Conservation (phyloP, 2,329 filamentous ascomycete genomes). For the Lasiodiplodia hormozganensis region DNA sequence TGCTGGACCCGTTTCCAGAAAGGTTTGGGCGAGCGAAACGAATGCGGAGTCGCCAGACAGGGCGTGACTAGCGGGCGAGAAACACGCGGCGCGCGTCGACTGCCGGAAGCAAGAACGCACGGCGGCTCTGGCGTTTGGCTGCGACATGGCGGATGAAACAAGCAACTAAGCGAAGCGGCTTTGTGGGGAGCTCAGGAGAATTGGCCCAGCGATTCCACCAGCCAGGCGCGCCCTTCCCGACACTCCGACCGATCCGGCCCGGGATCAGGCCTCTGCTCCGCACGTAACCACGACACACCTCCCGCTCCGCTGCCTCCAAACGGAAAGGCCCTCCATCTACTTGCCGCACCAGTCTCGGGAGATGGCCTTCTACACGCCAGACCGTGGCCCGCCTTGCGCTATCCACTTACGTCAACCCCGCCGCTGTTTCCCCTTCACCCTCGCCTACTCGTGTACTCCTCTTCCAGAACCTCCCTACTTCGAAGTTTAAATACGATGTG, state of each 20-base stretch:
- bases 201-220: slow-evolving; percentile 11
- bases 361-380: slow-evolving; percentile 1
- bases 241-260: slow-evolving; percentile 11
- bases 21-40: neutral
- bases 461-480: neutral
- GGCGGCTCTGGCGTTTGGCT: neutral
- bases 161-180: slow-evolving; percentile 8
- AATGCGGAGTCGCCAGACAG: slow-evolving; percentile 7
- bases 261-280: neutral
- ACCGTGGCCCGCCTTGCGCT: neutral
- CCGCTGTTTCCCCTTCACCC: slow-evolving; percentile 3
- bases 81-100: slow-evolving; percentile 13
- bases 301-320: neutral
- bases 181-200: slow-evolving; percentile 22
- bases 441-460: neutral
- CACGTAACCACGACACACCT: neutral
- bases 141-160: slow-evolving; percentile 18
- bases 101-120: neutral
- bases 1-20: neutral
- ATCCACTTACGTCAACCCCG: slow-evolving; percentile 16
- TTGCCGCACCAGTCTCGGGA: slow-evolving; percentile 8
- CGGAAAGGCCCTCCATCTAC: slow-evolving; percentile 9
- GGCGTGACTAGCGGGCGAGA: slow-evolving; percentile 8
- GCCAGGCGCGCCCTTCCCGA: slow-evolving; percentile 12
- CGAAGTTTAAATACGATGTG: slow-evolving; percentile 15